Evolutionary conservation across 257 asterid species (phyloP).

Genomic region (Eucommia ulmoides): DNA sequence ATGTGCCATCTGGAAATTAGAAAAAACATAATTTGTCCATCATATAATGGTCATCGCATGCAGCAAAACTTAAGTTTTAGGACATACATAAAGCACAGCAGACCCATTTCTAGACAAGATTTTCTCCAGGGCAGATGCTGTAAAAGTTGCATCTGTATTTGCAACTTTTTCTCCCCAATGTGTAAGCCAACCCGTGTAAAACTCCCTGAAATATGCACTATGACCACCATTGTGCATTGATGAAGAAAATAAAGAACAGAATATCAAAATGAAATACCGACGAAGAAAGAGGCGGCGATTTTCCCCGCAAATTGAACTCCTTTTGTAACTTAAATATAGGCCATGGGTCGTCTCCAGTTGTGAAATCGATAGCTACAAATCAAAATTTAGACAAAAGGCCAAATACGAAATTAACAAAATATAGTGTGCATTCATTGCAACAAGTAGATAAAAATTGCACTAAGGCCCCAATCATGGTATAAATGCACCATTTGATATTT

Average conservation of each 20-base stretch:
- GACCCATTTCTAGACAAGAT: conserved; percentile 79
- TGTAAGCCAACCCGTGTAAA: conserved; percentile 97
- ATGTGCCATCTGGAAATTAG: conserved; percentile 64
- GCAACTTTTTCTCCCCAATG: conserved; percentile 92
- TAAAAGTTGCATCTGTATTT: conserved; percentile 57
- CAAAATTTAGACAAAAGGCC: conserved; percentile 3
- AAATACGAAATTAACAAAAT: conserved; percentile 4
- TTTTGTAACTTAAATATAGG: conserved; percentile 78
- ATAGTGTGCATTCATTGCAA: not conserved
- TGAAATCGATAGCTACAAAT: conserved; percentile 71
- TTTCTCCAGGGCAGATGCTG: conserved; percentile 62
- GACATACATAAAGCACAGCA: conserved; percentile 81
- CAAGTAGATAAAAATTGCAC: not conserved
- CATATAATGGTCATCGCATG: conserved; percentile 8
- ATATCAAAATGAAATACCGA: conserved; percentile 22
- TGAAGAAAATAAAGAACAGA: not conserved
- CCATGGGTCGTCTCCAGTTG: conserved; percentile 85
- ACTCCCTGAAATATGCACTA: conserved; percentile 47
- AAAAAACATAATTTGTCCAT: conserved; percentile 5
- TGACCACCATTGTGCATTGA: conserved; percentile 7
- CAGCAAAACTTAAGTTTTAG: conserved; percentile 15
- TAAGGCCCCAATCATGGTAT: conserved; percentile 1
- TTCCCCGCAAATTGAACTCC: conserved; percentile 74
- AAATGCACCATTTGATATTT: too few species aligned
- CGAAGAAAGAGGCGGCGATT: conserved; percentile 92